Base-by-base conservation (phyloP, 2,329 filamentous ascomycete genomes). In the Leptographium wingfieldii region DNA sequence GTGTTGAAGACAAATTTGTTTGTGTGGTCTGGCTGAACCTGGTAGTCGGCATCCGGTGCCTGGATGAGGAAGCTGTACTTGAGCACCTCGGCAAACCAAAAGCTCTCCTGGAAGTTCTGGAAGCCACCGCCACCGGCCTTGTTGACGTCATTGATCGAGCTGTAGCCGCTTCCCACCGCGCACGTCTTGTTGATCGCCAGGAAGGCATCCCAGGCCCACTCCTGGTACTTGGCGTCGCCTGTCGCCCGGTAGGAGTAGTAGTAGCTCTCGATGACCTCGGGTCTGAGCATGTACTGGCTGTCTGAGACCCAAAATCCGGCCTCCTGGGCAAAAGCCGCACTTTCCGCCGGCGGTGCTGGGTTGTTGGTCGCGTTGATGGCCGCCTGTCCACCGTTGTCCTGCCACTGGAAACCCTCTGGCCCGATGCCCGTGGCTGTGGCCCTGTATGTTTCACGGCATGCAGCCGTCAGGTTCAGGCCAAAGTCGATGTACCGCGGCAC, bases 191-290 rank as follows among this genome's bases (percentile, higher is more conserved):
- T 85, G 68, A 95, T 86, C 31, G 79, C 79, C 43, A 80, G 68
- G 71, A 92, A 94, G 0, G 84, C 89, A 49, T 86, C 81, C 88
- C 89, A 95, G 5, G 87, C 86, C 85, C 88, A 91, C 62, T 92
- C 86, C 70, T 89, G 87, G 72, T 92, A 95, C 73, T 83, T 87
- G 38, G 74, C 65, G 62, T 92, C 80, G 3, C 86, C 85, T 0
- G 90, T 95, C 0, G 86, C 81, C 57, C 90, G 84, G 75, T 88
- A 95, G 2, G 90, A 88, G 71, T 95, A 94, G 77, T 95, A 95
- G 71, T 86, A 86, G 65, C 83, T 87, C 74, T 95, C 90, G 40
- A 95, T 79, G 3, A 91, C 88, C 72, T 95, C 90, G 0, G 90
- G 87, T 0, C 90, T 81, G 35, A 95, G 79, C 10, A 86, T 74